These are phyloP conservation scores for Ramaria rubella DNA, from an alignment of 768 basidiomycete genomes.

Conservation along the genomic window DNA sequence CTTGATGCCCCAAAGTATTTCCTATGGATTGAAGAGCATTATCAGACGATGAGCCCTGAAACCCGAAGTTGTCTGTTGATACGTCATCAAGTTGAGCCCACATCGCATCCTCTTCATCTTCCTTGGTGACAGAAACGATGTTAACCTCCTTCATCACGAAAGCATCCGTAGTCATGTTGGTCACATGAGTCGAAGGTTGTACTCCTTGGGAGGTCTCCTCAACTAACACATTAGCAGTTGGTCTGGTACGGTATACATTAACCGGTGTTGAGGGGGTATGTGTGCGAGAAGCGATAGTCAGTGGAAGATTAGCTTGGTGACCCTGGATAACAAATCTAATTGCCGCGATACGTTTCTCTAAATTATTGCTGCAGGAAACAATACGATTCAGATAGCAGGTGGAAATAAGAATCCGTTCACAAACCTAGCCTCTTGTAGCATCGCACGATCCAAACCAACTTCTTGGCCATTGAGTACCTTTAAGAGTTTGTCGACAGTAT, in stretches of 20 bases:
- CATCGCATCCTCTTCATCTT: conserved; percentile 8
- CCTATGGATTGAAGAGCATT: conserved; percentile 1
- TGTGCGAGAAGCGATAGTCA: neutral
- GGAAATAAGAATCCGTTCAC: neutral
- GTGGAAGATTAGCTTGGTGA: neutral
- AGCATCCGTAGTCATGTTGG: too few relatives aligned
- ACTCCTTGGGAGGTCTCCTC: neutral
- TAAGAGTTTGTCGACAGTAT: conserved; percentile 5
- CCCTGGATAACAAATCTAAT: conserved; percentile 1
- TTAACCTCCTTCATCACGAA: too few relatives aligned
- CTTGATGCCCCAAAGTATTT: neutral
- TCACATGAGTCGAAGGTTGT: neutral
- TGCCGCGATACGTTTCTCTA: conserved; percentile 3
- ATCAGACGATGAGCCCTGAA: neutral
- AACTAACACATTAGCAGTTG: neutral
- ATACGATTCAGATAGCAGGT: neutral
- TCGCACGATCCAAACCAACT: conserved; percentile 6
- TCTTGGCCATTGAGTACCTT: neutral
- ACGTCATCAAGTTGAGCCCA: conserved; percentile 10
- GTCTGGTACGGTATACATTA: neutral
- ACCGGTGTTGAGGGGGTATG: neutral
- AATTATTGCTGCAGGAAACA: neutral
- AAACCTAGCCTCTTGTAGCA: conserved; percentile 10
- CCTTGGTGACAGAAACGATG: neutral
- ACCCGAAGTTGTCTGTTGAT: neutral